Base-by-base conservation (phyloP, 306 rosid genomes). In the Begonia peltatifolia region DNA sequence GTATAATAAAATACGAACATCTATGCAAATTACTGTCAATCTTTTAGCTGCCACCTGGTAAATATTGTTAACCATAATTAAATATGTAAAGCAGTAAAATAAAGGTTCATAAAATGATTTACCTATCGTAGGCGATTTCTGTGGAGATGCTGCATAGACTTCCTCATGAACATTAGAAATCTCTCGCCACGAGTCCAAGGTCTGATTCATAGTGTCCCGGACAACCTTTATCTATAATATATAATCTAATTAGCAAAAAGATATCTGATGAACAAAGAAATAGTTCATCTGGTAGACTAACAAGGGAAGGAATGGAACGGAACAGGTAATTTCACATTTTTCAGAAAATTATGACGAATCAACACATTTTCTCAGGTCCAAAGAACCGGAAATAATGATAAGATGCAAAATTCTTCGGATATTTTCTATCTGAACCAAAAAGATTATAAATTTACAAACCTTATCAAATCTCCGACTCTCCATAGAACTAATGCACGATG, bases 401-500 rank as follows among this genome's bases (percentile, higher is more conserved):
- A 5, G 38, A 30, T 30, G 38, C 38, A 30, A 30, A 30, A 30
- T 30, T 30, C 38, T 30, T 30, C 35, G 15, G 23, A 1, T 11
- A 16, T 60, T 42, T 56, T 9, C 36, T 47, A 52, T 23, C 42
- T 20, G 67, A 30, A 50, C 68, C 42, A 54, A 55, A 30, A 52
- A 55, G 18, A 50, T 18, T 22, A 57, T 23, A 13, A 56, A 56
- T 1, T 20, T 22, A 23, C 46, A 54, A 66, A 86, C 99, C 94
- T 86, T 92, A 67, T 92, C 99, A 57, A 92, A 92, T 75, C 81
- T 79, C 49, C 94, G 80, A 65, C 74, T 83, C 60, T 92, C 94
- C 73, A 92, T 68, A 2, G 88, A 73, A 70, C 59, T 87, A 63
- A 92, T 41, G 61, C 99, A 92, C 54, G 59, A 47, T 61, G 58